These are phyloP conservation scores for Pseudomassariella vexata DNA, from an alignment of 2,329 filamentous ascomycete species.

Conservation along the genomic window DNA sequence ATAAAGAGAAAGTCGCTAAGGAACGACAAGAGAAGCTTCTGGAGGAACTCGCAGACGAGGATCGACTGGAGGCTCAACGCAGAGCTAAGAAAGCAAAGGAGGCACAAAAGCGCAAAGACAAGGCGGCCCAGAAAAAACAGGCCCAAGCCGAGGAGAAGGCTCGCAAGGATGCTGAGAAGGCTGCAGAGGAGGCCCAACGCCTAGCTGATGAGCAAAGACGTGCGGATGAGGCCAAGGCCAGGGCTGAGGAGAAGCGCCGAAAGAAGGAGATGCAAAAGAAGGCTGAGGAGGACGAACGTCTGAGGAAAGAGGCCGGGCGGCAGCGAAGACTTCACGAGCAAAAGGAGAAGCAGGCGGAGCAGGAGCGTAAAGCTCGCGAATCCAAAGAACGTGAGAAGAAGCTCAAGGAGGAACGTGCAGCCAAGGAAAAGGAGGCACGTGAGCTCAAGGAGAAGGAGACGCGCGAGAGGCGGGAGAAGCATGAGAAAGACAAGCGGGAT, in stretches of 20 bases:
- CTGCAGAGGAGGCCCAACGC: conserved; percentile 74
- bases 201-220: conserved; percentile 73
- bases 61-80: conserved; percentile 66
- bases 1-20: conserved; percentile 91
- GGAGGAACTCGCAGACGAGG: conserved; percentile 86
- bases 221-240: conserved; percentile 72
- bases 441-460: conserved; percentile 65
- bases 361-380: conserved; percentile 77
- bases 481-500: conserved; percentile 53
- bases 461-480: conserved; percentile 49
- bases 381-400: conserved; percentile 78
- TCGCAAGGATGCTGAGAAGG: conserved; percentile 80
- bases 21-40: conserved; percentile 88
- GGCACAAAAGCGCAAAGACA: conserved; percentile 92
- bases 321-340: conserved; percentile 75
- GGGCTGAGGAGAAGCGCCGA: conserved; percentile 83
- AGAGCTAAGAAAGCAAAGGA: conserved; percentile 93
- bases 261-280: conserved; percentile 89
- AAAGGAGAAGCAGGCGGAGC: conserved; percentile 77
- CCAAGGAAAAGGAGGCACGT: conserved; percentile 70
- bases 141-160: conserved; percentile 87
- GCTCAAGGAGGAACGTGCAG: conserved; percentile 74
- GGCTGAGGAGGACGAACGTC: conserved; percentile 81
- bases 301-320: conserved; percentile 80
- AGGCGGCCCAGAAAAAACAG: conserved; percentile 82